Evolutionary conservation across 495 filamentous ascomycete genomes (phyloP).

Genomic region (Hypoxylon intermedium): DNA sequence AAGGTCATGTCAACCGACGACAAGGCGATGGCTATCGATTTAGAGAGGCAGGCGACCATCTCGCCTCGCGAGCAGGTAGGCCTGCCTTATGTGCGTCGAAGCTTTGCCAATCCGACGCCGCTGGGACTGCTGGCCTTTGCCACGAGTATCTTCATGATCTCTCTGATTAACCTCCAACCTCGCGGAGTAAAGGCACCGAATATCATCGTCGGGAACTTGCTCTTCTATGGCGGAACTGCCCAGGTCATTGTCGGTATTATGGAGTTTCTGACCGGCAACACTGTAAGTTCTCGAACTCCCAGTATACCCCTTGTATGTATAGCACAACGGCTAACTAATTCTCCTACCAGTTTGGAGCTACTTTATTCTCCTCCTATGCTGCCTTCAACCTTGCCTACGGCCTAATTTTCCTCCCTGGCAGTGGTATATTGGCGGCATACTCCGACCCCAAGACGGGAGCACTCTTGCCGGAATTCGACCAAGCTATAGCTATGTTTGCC

Average conservation of each 20-base stretch:
- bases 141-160: slow-evolving; percentile 48
- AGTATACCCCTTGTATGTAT: neutral
- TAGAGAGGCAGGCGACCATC: slow-evolving; percentile 23
- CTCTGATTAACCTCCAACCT: slow-evolving; percentile 44
- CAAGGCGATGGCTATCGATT: slow-evolving; percentile 14
- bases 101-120: slow-evolving; percentile 33
- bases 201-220: slow-evolving; percentile 43
- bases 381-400: slow-evolving; percentile 50
- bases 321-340: neutral
- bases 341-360: slow-evolving; percentile 40
- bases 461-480: slow-evolving; percentile 34
- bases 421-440: slow-evolving; percentile 47
- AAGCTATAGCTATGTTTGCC: slow-evolving; percentile 47
- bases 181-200: slow-evolving; percentile 46
- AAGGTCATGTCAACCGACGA: slow-evolving; percentile 2
- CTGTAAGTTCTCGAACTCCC: slow-evolving; percentile 16
- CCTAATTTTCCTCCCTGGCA: slow-evolving; percentile 47
- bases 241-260: slow-evolving; percentile 48
- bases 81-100: slow-evolving; percentile 17
- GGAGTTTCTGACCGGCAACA: slow-evolving; percentile 46
- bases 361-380: slow-evolving; percentile 47
- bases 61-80: slow-evolving; percentile 11
- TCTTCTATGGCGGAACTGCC: slow-evolving; percentile 50
- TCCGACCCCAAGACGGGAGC: slow-evolving; percentile 34
- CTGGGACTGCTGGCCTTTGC: slow-evolving; percentile 44